phyloP scores from a whole-genome alignment of 2,329 filamentous ascomycete species.

The Talaromyces sp. region DNA sequence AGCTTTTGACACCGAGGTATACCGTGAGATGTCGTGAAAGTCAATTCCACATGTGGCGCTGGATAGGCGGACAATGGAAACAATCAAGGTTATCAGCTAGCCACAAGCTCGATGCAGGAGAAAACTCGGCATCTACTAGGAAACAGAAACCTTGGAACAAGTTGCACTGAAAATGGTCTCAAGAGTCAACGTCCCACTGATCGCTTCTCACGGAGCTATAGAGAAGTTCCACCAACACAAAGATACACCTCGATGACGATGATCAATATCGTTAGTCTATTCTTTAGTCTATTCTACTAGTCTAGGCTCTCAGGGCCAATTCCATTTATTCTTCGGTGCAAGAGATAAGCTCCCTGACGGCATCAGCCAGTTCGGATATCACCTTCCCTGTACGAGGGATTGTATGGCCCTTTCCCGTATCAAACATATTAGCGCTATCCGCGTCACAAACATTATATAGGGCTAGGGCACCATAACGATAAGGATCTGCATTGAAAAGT shows the following conservation, averaged over 20 bases:
- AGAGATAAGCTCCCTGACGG: conserved; percentile 13
- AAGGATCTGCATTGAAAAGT: conserved; percentile 49
- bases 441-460: conserved; percentile 61
- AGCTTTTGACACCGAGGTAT: neutral
- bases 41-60: neutral
- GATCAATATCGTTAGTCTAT: neutral
- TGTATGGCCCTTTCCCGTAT: conserved; percentile 64
- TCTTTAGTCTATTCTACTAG: neutral
- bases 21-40: neutral
- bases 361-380: conserved; percentile 15
- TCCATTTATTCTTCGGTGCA: neutral
- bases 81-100: neutral
- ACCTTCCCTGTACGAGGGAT: conserved; percentile 45
- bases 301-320: too few species aligned
- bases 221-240: neutral
- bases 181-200: neutral
- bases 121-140: neutral
- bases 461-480: conserved; percentile 59
- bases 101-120: neutral
- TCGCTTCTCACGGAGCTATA: neutral
- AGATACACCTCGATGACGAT: neutral
- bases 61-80: neutral
- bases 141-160: neutral
- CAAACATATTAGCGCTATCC: conserved; percentile 59
- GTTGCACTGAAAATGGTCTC: neutral